phyloP scores from a whole-genome alignment of 2,329 filamentous ascomycete species.

The Scedosporium minutisporum region DNA sequence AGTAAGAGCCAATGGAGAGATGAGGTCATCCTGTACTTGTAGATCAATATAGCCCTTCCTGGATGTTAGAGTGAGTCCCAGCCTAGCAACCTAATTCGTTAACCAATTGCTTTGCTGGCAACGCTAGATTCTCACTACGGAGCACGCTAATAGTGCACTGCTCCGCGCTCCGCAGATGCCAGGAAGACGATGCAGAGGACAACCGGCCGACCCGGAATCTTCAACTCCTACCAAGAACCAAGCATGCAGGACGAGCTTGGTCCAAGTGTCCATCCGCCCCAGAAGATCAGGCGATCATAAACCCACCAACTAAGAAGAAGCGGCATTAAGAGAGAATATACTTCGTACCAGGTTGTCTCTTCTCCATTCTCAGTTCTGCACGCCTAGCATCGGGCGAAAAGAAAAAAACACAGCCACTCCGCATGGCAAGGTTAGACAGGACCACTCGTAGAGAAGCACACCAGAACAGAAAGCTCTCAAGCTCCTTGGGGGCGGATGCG shows the following conservation, averaged over 20 bases:
- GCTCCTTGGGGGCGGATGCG: neutral
- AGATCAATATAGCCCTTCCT: too few relatives aligned
- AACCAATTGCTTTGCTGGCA: too few relatives aligned
- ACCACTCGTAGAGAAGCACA: neutral
- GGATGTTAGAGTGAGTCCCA: too few relatives aligned
- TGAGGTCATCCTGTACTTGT: too few relatives aligned
- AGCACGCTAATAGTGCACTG: too few relatives aligned
- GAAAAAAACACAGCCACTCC: neutral
- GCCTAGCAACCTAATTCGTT: too few relatives aligned
- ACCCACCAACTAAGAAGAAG: neutral
- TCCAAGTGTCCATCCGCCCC: neutral
- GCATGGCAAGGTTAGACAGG: too few relatives aligned
- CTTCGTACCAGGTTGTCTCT: neutral
- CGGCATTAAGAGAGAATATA: neutral
- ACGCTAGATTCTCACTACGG: too few relatives aligned
- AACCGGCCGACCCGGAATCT: too few relatives aligned
- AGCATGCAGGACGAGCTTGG: constrained; percentile 14
- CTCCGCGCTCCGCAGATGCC: too few relatives aligned
- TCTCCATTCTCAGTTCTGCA: neutral
- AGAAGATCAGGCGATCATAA: constrained; percentile 5
- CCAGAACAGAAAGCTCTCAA: neutral
- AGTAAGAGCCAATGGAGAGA: too few relatives aligned
- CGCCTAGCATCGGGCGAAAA: neutral
- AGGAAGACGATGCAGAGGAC: too few relatives aligned
- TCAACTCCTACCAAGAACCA: constrained; percentile 8